Base-by-base conservation (phyloP, 2,329 filamentous ascomycete species). In the Ophiostoma perfectum region DNA sequence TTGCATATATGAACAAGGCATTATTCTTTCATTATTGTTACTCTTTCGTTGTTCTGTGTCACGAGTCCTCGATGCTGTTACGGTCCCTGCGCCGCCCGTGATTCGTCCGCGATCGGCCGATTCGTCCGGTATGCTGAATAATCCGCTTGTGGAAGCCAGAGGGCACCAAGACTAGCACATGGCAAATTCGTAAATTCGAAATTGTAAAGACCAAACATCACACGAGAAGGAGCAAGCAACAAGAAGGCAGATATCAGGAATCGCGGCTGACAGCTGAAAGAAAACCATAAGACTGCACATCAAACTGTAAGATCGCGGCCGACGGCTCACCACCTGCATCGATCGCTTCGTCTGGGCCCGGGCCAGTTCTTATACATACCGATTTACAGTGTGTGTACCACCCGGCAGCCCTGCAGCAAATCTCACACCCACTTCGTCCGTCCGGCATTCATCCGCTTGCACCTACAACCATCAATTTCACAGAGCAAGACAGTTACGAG, bases 61-160 rank as follows among this genome's bases (percentile, higher is more conserved):
- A 27, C 27, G 27, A 27, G 27, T 27, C 2, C 27, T 27, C 27
- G 27, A 27, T 27, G 27, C 27, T 27, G 27, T 16, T n/a, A 49
- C 27, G 9, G 18, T 16, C 9, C 6, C 3, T n/a, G 36, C 11
- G 3, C 5, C 38, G 60, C 12, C 60, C 60, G 60, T 12, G 5
- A 16, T 39, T 63, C 60, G 60, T 63, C 60, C 60, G 60, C 7
- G 12, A n/a, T 63, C 60, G 60, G 60, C 60, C 60, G 60, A 63
- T 42, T 41, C 39, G 6, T 8, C 16, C 16, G 5, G 7, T 14
- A 4, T 7, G 60, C 60, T 63, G 60, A 63, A 11, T 63, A 42
- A 63, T 42, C 60, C 38, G 8, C 7, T 4, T 4, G 6, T 11
- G 7, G 7, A 55, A 55, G 49, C n/a, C 5, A 27, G n/a, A 7